A percentile compares a stretch with the other conserved stretches of the same genome.
Conservation (phyloP, 2,329 filamentous ascomycete genomes). For the Neopestalotiopsis sp. region DNA sequence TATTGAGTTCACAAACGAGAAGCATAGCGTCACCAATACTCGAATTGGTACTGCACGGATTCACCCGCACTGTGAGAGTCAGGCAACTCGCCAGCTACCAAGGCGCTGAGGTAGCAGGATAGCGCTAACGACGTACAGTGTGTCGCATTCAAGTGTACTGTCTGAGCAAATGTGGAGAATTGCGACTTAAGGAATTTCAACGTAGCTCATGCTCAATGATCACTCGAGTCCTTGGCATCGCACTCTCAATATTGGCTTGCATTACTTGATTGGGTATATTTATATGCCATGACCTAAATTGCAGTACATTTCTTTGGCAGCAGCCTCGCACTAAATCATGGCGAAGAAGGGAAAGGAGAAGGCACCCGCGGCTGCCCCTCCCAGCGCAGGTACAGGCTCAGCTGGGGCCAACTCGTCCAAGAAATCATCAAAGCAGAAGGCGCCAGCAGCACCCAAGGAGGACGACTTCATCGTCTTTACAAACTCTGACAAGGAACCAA, state of each 20-base stretch:
- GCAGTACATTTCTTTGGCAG: background rate
- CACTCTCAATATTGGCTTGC: background rate
- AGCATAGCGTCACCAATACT: too few relatives aligned
- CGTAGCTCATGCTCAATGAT: background rate
- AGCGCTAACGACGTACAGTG: background rate
- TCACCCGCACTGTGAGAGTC: background rate
- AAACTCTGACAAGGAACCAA: conserved; percentile 62
- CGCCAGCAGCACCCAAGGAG: conserved; percentile 41
- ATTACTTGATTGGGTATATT: background rate
- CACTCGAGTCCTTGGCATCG: background rate
- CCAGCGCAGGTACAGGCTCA: conserved; percentile 29
- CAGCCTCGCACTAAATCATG: conserved; percentile 40
- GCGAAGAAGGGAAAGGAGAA: conserved; percentile 61
- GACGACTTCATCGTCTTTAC: conserved; percentile 62
- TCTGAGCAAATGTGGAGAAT: conserved; percentile 7
- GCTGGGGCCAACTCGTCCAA: conserved; percentile 33
- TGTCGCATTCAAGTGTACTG: background rate
- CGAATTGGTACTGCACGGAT: background rate
- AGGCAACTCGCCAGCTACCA: background rate
- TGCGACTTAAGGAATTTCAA: conserved; percentile 12
- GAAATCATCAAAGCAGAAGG: conserved; percentile 39
- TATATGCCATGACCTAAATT: background rate
- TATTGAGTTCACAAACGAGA: too few relatives aligned
- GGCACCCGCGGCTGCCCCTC: conserved; percentile 44
- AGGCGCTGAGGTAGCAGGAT: background rate